Evolutionary conservation across 441 rosid species (phyloP).

Genomic region (Corymbia citriodora): DNA sequence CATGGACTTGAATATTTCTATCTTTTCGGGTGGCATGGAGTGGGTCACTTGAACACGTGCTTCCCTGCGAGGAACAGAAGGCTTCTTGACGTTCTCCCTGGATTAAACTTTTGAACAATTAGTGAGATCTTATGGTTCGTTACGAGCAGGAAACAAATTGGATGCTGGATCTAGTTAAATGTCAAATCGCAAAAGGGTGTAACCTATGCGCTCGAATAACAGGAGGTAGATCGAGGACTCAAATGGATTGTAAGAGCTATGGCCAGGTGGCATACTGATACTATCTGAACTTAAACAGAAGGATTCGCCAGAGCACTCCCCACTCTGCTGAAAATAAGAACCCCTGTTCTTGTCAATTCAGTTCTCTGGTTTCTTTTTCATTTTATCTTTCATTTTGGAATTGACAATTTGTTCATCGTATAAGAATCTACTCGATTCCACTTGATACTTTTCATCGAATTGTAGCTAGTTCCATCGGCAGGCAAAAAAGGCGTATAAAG

Average conservation of each 20-base stretch:
- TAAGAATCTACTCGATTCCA: neutral
- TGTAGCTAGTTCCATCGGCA: neutral
- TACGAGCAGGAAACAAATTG: neutral
- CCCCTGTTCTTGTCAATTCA: neutral
- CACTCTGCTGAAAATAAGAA: neutral
- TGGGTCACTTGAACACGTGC: neutral
- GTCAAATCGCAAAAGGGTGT: neutral
- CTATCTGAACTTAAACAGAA: neutral
- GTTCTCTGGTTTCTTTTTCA: neutral
- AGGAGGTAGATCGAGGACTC: neutral
- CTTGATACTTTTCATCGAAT: neutral
- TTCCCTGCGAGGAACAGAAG: neutral
- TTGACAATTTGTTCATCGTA: neutral
- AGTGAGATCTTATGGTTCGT: neutral
- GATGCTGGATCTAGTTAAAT: neutral
- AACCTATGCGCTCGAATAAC: neutral
- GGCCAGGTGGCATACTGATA: neutral
- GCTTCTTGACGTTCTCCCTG: neutral
- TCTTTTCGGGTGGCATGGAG: neutral
- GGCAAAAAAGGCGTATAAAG: neutral
- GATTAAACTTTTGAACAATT: neutral
- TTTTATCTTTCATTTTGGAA: neutral
- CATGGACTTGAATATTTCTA: neutral
- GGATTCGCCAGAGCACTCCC: neutral
- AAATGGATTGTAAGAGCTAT: neutral